Evolutionary conservation across 2,329 filamentous ascomycete species (phyloP), one percentile per base, ranked within the genome.

Genomic region (Penicillium freii): DNA sequence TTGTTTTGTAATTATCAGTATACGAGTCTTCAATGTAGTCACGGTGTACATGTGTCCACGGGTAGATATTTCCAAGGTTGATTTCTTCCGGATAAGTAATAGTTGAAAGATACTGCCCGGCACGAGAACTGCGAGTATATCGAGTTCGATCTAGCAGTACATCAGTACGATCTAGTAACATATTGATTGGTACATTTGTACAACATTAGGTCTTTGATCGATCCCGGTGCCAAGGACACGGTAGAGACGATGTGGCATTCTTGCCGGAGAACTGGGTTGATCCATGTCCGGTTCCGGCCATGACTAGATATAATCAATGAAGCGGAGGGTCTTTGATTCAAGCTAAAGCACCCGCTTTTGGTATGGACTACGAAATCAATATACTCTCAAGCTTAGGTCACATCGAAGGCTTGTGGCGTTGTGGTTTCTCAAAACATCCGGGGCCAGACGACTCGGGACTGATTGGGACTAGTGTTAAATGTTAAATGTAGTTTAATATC

Each of bases 381-480:
- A 27, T 19, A 17, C 34, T 34, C 27, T 39, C 25, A 15, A 39
- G 46, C n/a, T 33, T 36, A 10, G 53, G 53, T 56, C n/a, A 23
- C 46, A 56, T 56, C 31, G 25, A 27, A 11, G 21, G 31, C 33
- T 52, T 56, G 46, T 45, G 53, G 47, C 40, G 45, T 38, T 33
- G 9, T 17, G 33, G 43, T 45, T 21, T 40, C 43, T 51, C 47
- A 13, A 31, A 19, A 38, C 36, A 38, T 19, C 17, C 36, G 40
- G 40, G 40, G 23, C 15, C 17, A 43, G 38, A 15, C 29, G 10
- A 29, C 19, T 48, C n/a, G 17, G 23, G 10, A 17, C 33, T 40
- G 23, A 31, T 29, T 34, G 15, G 29, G 21, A 11, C n/a, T 29
- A 46, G 40, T n/a, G 21, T 11, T 23, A n/a, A 38, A 23, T 39